These are phyloP conservation scores for Phytophthora vignae DNA, from an alignment of 352 stramenopile genomes.

Conservation along the genomic window DNA sequence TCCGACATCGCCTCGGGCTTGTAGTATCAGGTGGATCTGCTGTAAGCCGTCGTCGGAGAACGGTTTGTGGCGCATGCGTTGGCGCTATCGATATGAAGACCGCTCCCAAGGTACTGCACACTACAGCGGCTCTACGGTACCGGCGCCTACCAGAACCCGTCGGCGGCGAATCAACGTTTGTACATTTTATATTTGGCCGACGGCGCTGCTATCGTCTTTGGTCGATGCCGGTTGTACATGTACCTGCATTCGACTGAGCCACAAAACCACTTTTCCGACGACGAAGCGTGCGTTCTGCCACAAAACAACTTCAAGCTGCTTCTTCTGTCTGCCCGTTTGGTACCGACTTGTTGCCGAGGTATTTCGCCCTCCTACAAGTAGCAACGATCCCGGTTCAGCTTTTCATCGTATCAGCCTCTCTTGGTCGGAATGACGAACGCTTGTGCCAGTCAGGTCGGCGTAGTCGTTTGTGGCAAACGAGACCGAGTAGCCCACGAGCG, in stretches of 20 bases:
- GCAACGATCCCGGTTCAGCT: not conserved
- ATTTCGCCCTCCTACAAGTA: not conserved
- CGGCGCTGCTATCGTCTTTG: not conserved
- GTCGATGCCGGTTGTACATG: too few relatives aligned
- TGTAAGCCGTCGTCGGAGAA: constrained; percentile 29
- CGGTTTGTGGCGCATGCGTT: constrained; percentile 3
- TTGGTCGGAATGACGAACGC: constrained; percentile 1
- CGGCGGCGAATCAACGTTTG: not conserved
- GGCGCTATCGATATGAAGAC: not conserved
- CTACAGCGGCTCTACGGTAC: not conserved
- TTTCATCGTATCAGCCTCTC: constrained; percentile 7
- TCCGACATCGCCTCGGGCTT: not conserved
- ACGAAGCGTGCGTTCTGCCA: not conserved
- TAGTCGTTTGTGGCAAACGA: constrained; percentile 61
- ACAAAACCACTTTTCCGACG: not conserved
- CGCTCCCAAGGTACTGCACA: not conserved
- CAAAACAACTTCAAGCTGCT: not conserved
- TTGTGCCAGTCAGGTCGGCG: not conserved
- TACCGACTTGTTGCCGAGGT: not conserved
- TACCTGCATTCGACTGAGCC: too few relatives aligned
- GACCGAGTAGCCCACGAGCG: constrained; percentile 61
- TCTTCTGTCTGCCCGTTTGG: not conserved
- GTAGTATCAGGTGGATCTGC: constrained; percentile 4
- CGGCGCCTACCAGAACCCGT: not conserved
- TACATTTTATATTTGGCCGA: not conserved